A percentile compares a stretch with the other conserved stretches of the same genome.
These are phyloP conservation scores for Puccinia triticina DNA, from an alignment of 1,284 basidiomycete species.

Conservation along the genomic window DNA sequence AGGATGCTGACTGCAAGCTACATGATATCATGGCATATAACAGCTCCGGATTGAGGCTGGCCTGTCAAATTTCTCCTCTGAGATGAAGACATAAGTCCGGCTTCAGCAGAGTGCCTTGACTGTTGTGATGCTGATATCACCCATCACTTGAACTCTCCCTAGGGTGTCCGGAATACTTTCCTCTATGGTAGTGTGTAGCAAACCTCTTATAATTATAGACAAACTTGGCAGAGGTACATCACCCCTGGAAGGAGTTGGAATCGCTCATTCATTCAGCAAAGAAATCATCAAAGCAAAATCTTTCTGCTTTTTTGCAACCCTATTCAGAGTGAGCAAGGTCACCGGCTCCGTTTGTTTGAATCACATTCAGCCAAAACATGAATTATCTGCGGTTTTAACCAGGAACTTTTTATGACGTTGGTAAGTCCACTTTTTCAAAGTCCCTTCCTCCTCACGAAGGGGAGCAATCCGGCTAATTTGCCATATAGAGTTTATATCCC, in stretches of 20 bases:
- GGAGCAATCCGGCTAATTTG: neutral
- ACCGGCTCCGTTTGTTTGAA: neutral
- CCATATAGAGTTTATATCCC: slow-evolving; percentile 42
- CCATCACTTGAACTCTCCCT: neutral
- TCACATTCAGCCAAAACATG: neutral
- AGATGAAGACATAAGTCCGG: slow-evolving; percentile 72
- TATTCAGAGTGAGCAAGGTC: slow-evolving; percentile 39
- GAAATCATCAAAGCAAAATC: slow-evolving; percentile 66
- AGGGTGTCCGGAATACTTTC: slow-evolving; percentile 45
- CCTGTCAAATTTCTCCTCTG: slow-evolving; percentile 86
- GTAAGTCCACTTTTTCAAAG: slow-evolving; percentile 12
- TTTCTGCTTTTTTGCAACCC: slow-evolving; percentile 51
- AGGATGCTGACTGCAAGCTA: too few relatives aligned
- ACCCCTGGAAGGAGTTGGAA: slow-evolving; percentile 80
- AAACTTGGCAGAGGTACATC: slow-evolving; percentile 71
- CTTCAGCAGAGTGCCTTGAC: neutral
- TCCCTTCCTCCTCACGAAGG: neutral
- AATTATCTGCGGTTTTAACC: neutral
- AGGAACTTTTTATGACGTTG: slow-evolving; percentile 47
- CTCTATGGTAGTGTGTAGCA: slow-evolving; percentile 32
- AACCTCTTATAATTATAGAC: slow-evolving; percentile 57
- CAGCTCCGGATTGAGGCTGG: slow-evolving; percentile 83
- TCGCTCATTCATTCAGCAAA: slow-evolving; percentile 90
- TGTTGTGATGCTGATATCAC: neutral
- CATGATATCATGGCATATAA: too few relatives aligned